Conservation (phyloP, 202 grass and related monocot genomes). For the Digitaria exilis region DNA sequence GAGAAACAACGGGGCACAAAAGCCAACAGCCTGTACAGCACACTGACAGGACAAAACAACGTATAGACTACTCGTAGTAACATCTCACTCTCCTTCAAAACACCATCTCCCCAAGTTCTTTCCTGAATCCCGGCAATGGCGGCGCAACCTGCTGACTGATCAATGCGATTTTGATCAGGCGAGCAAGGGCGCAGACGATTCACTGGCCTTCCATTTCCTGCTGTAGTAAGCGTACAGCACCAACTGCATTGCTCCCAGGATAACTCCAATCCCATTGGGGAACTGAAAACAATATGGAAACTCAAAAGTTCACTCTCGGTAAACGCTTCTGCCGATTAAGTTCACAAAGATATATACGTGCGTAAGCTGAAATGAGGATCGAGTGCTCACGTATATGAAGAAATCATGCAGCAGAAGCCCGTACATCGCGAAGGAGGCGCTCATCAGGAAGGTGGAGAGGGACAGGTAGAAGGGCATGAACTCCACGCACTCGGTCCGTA, state of each 20-base stretch:
- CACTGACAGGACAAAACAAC: neutral
- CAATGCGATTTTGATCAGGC: conserved; percentile 27
- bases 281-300: conserved; percentile 53
- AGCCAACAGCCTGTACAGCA: conserved; percentile 23
- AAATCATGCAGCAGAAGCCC: conserved; percentile 65
- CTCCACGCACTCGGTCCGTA: conserved; percentile 80
- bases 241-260: conserved; percentile 69
- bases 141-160: neutral
- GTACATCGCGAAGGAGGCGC: conserved; percentile 62
- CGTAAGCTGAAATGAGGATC: neutral
- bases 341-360: neutral
- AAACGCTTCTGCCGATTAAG: neutral
- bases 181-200: conserved; percentile 43
- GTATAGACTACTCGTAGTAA: neutral
- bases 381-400: conserved; percentile 69
- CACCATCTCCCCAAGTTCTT: neutral
- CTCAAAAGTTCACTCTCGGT: neutral
- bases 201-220: conserved; percentile 50
- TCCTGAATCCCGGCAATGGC: neutral
- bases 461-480: conserved; percentile 96
- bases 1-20: neutral
- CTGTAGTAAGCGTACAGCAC: conserved; percentile 71
- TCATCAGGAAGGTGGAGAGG: conserved; percentile 73
- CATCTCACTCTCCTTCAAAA: neutral
- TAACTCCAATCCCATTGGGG: conserved; percentile 72